Evolutionary conservation across 495 filamentous ascomycete genomes (phyloP).

Genomic region (Trypethelium eluteriae): DNA sequence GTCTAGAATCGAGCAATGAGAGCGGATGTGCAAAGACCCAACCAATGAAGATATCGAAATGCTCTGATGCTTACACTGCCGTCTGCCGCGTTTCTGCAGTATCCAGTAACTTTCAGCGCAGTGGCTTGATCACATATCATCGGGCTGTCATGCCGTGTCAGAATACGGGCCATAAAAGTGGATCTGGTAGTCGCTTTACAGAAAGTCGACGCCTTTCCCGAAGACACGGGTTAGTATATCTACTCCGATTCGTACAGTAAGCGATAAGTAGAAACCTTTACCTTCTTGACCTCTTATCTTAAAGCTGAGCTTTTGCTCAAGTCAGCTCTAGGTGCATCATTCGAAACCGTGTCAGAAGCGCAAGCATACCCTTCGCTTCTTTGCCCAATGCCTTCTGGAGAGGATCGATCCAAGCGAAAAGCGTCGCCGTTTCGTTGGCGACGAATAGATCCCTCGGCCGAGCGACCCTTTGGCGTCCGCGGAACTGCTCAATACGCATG

Average conservation of each 20-base stretch:
- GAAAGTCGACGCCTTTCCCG: constrained; percentile 2
- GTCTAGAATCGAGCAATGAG: no score
- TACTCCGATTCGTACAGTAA: not conserved
- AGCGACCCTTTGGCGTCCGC: not conserved
- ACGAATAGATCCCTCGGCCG: not conserved
- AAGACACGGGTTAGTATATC: not conserved
- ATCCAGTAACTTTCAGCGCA: constrained; percentile 62
- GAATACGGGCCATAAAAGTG: not conserved
- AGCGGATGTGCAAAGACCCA: no score
- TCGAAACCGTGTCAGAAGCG: not conserved
- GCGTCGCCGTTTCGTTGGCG: not conserved
- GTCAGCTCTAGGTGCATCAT: not conserved
- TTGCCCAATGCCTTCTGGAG: not conserved
- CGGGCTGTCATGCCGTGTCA: constrained; percentile 40
- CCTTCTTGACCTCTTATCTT: constrained; percentile 9
- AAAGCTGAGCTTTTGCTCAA: not conserved
- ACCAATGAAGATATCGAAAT: constrained; percentile 28
- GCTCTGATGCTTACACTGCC: constrained; percentile 44
- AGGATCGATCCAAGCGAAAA: not conserved
- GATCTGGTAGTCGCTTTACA: not conserved
- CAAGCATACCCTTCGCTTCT: constrained; percentile 6
- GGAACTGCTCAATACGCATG: not conserved
- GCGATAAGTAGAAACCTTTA: not conserved
- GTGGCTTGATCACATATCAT: constrained; percentile 64
- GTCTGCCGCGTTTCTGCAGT: constrained; percentile 65